These are phyloP conservation scores for Mediolabrus comicus DNA, from an alignment of 108 stramenopile species.

Conservation along the genomic window DNA sequence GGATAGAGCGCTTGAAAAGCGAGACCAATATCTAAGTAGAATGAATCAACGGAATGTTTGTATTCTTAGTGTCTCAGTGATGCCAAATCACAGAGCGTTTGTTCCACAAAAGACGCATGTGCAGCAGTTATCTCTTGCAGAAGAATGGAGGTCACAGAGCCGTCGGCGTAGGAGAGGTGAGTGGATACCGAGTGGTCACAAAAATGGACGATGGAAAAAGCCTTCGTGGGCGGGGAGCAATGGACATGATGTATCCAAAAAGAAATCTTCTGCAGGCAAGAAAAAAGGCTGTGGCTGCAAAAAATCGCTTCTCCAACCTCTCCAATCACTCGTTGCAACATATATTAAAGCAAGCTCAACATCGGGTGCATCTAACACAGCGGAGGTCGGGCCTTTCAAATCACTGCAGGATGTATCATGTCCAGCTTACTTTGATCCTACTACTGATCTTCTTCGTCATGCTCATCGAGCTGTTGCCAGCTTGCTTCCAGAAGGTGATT, in stretches of 20 bases:
- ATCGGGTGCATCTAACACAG: neutral
- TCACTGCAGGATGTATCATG: constrained; percentile 29
- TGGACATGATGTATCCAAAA: neutral
- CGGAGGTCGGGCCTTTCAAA: neutral
- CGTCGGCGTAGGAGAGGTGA: neutral
- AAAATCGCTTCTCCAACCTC: constrained; percentile 9
- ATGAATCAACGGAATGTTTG: neutral
- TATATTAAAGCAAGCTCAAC: neutral
- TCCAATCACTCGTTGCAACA: neutral
- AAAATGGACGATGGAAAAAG: constrained; percentile 31
- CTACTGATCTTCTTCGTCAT: constrained; percentile 13
- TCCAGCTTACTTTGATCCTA: constrained; percentile 27
- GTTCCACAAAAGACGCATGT: neutral
- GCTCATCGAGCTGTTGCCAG: constrained; percentile 25
- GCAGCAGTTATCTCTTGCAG: neutral
- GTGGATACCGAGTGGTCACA: constrained; percentile 27
- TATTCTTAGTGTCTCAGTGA: neutral
- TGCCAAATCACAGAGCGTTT: neutral
- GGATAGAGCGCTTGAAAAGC: neutral
- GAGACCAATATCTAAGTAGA: neutral
- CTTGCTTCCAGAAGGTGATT: constrained; percentile 42
- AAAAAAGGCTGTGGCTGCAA: constrained; percentile 7
- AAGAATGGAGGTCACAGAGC: neutral
- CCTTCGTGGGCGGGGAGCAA: constrained; percentile 20
- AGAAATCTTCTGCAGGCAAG: neutral